Evolutionary conservation across 805 yeast genomes (phyloP).

Genomic region (Kodamaea neixiangensis): DNA sequence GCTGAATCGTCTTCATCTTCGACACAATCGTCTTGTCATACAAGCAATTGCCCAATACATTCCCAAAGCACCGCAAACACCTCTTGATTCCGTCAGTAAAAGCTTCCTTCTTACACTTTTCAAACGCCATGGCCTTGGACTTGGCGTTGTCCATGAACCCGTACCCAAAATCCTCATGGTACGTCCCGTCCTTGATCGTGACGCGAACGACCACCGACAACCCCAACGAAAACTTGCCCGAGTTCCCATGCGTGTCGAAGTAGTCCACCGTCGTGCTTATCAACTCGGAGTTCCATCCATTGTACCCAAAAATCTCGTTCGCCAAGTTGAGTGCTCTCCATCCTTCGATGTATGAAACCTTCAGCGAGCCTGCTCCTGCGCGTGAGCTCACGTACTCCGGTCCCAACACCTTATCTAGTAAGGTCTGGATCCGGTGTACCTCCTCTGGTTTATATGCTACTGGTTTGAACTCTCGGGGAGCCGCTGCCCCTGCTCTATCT

Average conservation of each 20-base stretch:
- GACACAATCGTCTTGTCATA: slow-evolving; percentile 63
- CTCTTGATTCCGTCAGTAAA: slow-evolving; percentile 82
- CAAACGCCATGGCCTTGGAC: slow-evolving; percentile 70
- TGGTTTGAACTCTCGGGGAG: slow-evolving; percentile 19
- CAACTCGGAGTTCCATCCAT: slow-evolving; percentile 81
- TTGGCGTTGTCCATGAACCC: slow-evolving; percentile 74
- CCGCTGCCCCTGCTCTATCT: background rate
- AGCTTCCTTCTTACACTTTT: slow-evolving; percentile 82
- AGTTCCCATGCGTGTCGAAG: slow-evolving; percentile 61
- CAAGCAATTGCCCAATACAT: slow-evolving; percentile 79
- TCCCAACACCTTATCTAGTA: slow-evolving; percentile 51
- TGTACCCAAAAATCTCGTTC: slow-evolving; percentile 78
- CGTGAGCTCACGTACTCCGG: slow-evolving; percentile 78
- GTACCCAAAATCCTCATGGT: slow-evolving; percentile 74
- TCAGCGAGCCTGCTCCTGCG: slow-evolving; percentile 71
- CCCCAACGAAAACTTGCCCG: slow-evolving; percentile 59
- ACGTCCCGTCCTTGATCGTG: slow-evolving; percentile 77
- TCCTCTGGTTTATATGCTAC: slow-evolving; percentile 36
- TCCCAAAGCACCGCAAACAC: slow-evolving; percentile 77
- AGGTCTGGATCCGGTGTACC: slow-evolving; percentile 32
- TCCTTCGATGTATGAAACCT: slow-evolving; percentile 77
- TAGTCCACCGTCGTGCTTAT: slow-evolving; percentile 67
- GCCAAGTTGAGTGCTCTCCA: slow-evolving; percentile 83
- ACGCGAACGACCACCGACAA: slow-evolving; percentile 71
- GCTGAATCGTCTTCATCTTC: slow-evolving; percentile 42